Conservation (phyloP, 805 yeast species). For the Millerozyma acaciae region DNA sequence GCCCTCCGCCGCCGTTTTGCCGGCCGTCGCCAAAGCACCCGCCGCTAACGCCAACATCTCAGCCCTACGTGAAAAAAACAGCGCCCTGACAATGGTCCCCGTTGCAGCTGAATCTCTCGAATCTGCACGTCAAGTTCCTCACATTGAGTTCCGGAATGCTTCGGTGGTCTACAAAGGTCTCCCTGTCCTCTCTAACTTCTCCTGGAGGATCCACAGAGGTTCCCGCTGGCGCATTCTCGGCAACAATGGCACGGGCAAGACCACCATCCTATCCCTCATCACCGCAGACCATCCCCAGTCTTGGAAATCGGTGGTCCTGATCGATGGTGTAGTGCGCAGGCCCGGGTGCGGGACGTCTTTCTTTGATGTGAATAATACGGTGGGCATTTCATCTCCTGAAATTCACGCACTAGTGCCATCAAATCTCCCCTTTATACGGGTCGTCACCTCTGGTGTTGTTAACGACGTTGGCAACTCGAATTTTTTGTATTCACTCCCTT, state of each 20-base stretch:
- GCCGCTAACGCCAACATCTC: conserved; percentile 8
- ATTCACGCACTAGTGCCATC: conserved; percentile 81
- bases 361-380: conserved; percentile 70
- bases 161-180: conserved; percentile 63
- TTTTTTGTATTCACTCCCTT: conserved; percentile 44
- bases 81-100: background rate
- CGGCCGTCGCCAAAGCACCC: conserved; percentile 12
- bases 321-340: conserved; percentile 64
- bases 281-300: conserved; percentile 97
- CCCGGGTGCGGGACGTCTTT: conserved; percentile 72
- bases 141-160: conserved; percentile 53
- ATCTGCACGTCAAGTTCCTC: conserved; percentile 9
- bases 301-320: conserved; percentile 68
- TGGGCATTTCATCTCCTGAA: conserved; percentile 91
- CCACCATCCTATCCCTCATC: conserved; percentile 76
- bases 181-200: conserved; percentile 54
- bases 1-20: conserved; percentile 21
- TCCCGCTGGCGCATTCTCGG: conserved; percentile 90
- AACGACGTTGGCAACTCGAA: conserved; percentile 53
- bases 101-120: conserved; percentile 4
- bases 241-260: conserved; percentile 88
- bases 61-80: background rate
- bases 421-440: conserved; percentile 46
- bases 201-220: conserved; percentile 65
- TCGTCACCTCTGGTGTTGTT: conserved; percentile 69